A percentile compares a stretch with the other conserved stretches of the same genome.
phyloP scores from a whole-genome alignment of 1,284 basidiomycete genomes.

The Ceratobasidium sp. region DNA sequence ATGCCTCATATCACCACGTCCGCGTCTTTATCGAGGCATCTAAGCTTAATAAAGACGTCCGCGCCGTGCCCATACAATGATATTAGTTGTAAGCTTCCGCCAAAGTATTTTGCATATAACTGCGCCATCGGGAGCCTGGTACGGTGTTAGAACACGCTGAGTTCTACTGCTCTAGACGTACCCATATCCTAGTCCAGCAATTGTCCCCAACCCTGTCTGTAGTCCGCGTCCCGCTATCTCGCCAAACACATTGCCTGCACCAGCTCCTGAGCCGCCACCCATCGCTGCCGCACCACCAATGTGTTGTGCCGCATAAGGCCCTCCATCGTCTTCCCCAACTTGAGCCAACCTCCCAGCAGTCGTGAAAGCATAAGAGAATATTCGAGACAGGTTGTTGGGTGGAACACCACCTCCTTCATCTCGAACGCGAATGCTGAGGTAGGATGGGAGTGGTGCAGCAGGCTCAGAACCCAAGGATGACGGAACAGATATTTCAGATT shows the following conservation, averaged over 20 bases:
- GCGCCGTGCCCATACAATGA: conserved; percentile 85
- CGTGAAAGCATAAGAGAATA: conserved; percentile 92
- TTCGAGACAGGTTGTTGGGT: conserved; percentile 74
- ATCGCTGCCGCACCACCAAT: conserved; percentile 75
- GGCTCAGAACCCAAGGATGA: conserved; percentile 3
- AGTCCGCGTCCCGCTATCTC: conserved; percentile 81
- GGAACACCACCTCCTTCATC: conserved; percentile 89
- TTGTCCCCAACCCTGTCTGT: conserved; percentile 77
- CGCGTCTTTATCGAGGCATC: conserved; percentile 69
- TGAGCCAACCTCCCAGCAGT: conserved; percentile 67
- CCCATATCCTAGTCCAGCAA: conserved; percentile 86
- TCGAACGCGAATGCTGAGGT: conserved; percentile 80
- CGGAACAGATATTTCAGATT: conserved; percentile 54
- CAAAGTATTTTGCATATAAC: conserved; percentile 80
- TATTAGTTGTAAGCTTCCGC: conserved; percentile 78
- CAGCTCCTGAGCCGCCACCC: conserved; percentile 57
- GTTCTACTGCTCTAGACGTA: conserved; percentile 41
- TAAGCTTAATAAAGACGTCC: conserved; percentile 78
- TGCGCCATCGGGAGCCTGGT: conserved; percentile 80
- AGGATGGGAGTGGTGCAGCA: conserved; percentile 54
- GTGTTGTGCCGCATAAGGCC: conserved; percentile 77
- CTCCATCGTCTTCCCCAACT: conserved; percentile 60
- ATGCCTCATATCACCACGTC: conserved; percentile 45
- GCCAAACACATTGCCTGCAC: conserved; percentile 70
- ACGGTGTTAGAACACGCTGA: not conserved